Percentiles rank a stretch among this genome's conserved stretches.
These are phyloP conservation scores for Aspergillus conjunctus DNA, from an alignment of 495 filamentous ascomycete genomes.

Conservation along the genomic window DNA sequence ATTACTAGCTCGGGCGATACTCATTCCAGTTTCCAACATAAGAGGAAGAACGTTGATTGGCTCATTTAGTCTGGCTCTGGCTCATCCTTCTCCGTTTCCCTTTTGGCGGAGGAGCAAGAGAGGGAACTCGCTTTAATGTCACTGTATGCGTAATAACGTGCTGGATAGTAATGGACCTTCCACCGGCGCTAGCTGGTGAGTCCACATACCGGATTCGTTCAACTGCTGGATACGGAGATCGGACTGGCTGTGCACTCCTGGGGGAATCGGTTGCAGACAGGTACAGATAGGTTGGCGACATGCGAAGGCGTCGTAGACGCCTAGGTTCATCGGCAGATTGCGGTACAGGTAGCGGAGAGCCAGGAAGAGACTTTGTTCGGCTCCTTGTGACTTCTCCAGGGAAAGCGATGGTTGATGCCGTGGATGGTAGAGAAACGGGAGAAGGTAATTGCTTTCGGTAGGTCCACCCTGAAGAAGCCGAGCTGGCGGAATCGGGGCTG, in stretches of 20 bases:
- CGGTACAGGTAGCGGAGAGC: slow-evolving; percentile 6
- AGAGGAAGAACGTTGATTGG: neutral
- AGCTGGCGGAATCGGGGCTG: neutral
- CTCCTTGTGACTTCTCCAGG: neutral
- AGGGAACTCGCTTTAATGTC: slow-evolving; percentile 21
- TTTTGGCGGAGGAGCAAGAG: slow-evolving; percentile 20
- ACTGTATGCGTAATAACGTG: slow-evolving; percentile 25
- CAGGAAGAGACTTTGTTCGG: neutral
- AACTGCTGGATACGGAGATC: slow-evolving; percentile 16
- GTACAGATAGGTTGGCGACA: slow-evolving; percentile 18
- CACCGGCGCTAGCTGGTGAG: slow-evolving; percentile 4
- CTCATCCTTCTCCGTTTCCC: slow-evolving; percentile 10
- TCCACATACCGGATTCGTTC: slow-evolving; percentile 12
- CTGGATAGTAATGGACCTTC: slow-evolving; percentile 16
- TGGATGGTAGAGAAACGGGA: slow-evolving; percentile 10
- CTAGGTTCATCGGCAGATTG: slow-evolving; percentile 5
- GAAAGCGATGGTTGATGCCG: slow-evolving; percentile 14
- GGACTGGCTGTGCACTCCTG: slow-evolving; percentile 17
- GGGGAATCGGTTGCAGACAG: slow-evolving; percentile 15
- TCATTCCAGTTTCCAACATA: neutral
- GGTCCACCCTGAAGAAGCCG: slow-evolving; percentile 14
- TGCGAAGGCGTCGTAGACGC: slow-evolving; percentile 17
- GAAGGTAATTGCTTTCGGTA: slow-evolving; percentile 10
- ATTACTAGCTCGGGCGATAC: too few relatives aligned
- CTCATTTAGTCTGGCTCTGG: slow-evolving; percentile 1